Evolutionary conservation across 163 green algal genomes (phyloP).

Genomic region (Chlamydomonas reinhardtii): DNA sequence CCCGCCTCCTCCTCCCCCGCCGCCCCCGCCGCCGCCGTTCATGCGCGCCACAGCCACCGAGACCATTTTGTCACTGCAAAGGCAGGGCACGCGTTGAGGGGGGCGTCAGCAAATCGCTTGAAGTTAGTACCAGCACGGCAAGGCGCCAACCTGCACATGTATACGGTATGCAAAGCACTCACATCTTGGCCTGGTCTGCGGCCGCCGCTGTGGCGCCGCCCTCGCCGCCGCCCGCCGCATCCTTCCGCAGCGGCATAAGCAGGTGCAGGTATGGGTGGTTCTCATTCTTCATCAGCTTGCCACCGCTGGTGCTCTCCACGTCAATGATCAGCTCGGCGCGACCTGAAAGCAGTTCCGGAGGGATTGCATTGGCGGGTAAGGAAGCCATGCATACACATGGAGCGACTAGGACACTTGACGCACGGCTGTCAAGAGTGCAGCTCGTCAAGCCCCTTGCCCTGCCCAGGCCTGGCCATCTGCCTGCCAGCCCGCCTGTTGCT

Average conservation of each 20-base stretch:
- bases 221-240: not conserved
- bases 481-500: too few species aligned
- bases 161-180: not conserved
- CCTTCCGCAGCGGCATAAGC: slow-evolving; percentile 45
- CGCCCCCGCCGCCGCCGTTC: not conserved
- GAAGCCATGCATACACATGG: too few species aligned
- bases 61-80: slow-evolving; percentile 13
- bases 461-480: too few species aligned
- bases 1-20: not conserved
- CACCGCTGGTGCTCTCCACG: slow-evolving; percentile 43
- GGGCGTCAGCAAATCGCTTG: not conserved
- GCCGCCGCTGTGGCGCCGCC: not conserved
- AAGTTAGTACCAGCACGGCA: not conserved
- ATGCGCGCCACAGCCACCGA: not conserved
- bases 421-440: too few species aligned
- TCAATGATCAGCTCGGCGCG: slow-evolving; percentile 57
- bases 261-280: slow-evolving; percentile 52
- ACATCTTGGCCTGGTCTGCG: not conserved
- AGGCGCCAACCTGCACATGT: too few species aligned
- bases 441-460: too few species aligned
- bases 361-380: too few species aligned
- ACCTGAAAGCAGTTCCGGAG: not conserved
- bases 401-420: too few species aligned
- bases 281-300: not conserved
- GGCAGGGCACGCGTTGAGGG: not conserved